Evolutionary conservation across 2,329 filamentous ascomycete genomes (phyloP).

Genomic region (Fusarium veterinarium): DNA sequence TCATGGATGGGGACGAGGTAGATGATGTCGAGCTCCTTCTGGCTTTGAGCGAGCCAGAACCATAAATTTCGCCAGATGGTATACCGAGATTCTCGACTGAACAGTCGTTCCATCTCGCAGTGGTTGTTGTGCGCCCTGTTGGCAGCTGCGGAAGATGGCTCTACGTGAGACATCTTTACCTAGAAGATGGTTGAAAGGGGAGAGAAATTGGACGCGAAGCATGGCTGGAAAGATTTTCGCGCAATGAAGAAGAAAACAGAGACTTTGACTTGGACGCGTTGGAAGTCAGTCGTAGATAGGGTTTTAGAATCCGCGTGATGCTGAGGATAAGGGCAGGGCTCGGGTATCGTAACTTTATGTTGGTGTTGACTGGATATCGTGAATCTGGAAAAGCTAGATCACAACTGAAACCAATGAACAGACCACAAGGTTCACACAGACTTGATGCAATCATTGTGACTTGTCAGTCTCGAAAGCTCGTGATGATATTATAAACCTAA

Average conservation of each 20-base stretch:
- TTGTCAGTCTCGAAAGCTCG: fast-evolving
- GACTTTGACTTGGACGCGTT: fast-evolving
- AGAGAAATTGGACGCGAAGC: background rate
- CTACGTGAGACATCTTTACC: background rate
- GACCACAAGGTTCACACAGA: background rate
- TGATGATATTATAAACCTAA: background rate
- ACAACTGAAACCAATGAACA: background rate
- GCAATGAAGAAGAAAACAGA: background rate
- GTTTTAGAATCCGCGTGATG: background rate
- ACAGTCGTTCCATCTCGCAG: background rate
- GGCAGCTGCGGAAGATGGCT: fast-evolving
- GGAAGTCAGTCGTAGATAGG: background rate
- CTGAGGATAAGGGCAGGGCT: background rate
- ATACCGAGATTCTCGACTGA: background rate
- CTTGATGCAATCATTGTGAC: background rate
- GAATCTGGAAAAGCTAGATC: background rate
- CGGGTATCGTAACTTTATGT: background rate
- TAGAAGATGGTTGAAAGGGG: background rate
- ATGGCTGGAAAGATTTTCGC: background rate
- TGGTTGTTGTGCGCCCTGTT: background rate
- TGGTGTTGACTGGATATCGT: background rate
- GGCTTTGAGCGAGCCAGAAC: background rate
- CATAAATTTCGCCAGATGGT: background rate
- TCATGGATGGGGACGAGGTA: background rate
- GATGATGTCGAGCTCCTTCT: background rate